Conservation (phyloP, 2,329 filamentous ascomycete species). For the Calonectria montana region DNA sequence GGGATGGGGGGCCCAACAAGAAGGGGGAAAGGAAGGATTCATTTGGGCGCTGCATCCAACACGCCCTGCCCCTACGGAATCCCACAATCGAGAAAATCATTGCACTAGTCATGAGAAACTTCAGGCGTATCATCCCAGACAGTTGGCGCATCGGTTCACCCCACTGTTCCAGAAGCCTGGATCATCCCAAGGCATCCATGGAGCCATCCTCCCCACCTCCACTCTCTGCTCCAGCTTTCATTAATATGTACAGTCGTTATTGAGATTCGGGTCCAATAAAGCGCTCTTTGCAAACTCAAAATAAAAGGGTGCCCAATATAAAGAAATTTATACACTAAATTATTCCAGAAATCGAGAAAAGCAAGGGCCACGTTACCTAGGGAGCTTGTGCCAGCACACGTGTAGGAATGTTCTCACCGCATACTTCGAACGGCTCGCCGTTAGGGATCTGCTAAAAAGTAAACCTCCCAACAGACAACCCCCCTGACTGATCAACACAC, state of each 20-base stretch:
- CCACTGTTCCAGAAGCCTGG: background rate
- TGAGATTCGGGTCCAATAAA: background rate
- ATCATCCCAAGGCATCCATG: background rate
- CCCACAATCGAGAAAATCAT: background rate
- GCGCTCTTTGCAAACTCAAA: background rate
- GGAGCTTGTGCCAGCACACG: too few relatives aligned
- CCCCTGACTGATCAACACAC: background rate
- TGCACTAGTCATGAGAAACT: background rate
- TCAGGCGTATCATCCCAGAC: background rate
- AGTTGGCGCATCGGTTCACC: background rate
- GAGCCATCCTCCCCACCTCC: background rate
- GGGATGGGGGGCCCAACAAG: background rate
- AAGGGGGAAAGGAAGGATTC: too few relatives aligned
- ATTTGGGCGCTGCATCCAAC: background rate
- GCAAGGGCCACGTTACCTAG: too few relatives aligned
- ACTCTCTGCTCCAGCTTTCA: background rate
- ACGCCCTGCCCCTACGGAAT: background rate
- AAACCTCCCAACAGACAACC: background rate
- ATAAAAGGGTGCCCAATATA: background rate
- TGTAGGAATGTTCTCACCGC: too few relatives aligned
- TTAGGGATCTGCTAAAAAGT: too few relatives aligned
- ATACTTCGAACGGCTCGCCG: too few relatives aligned
- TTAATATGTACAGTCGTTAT: background rate
- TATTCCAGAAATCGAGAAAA: background rate
- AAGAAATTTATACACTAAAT: too few relatives aligned